phyloP scores from a whole-genome alignment of 2,329 filamentous ascomycete genomes.

The Dactylellina haptotyla region DNA sequence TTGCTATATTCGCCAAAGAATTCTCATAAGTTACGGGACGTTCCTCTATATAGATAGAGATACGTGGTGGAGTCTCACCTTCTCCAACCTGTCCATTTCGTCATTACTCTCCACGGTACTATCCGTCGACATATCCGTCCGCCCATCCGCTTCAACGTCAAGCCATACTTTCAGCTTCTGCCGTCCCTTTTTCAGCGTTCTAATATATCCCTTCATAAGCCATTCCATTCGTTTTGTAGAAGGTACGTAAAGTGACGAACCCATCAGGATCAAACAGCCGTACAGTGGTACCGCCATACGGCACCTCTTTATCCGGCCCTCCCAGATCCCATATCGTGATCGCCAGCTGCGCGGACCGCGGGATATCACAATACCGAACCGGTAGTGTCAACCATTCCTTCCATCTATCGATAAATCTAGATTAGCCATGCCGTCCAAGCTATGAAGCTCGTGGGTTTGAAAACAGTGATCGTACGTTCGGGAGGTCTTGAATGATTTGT shows the following conservation, averaged over 20 bases:
- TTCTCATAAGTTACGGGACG: not conserved
- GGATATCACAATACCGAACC: constrained; percentile 82
- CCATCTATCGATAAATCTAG: not conserved
- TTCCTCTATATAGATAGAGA: not conserved
- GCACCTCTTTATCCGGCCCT: constrained; percentile 75
- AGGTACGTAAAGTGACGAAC: constrained; percentile 60
- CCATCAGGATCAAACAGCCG: constrained; percentile 92
- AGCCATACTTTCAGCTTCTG: constrained; percentile 91
- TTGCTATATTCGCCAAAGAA: constrained; percentile 62
- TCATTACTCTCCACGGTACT: constrained; percentile 74
- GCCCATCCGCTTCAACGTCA: constrained; percentile 83
- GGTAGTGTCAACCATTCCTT: constrained; percentile 92
- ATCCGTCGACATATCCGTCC: constrained; percentile 81
- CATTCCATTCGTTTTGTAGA: not conserved
- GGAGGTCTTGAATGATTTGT: constrained; percentile 85
- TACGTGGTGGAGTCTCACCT: constrained; percentile 58
- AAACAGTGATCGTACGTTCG: constrained; percentile 65
- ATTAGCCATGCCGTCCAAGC: not conserved
- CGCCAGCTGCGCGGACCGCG: constrained; percentile 82
- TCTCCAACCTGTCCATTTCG: constrained; percentile 88
- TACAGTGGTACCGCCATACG: constrained; percentile 93
- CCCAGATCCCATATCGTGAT: constrained; percentile 95
- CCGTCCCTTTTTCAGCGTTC: constrained; percentile 81
- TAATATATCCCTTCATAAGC: constrained; percentile 38
- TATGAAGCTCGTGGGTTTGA: not conserved